phyloP scores from a whole-genome alignment of 192 early-diverging fungal species.

The Coemansia javaensis region DNA sequence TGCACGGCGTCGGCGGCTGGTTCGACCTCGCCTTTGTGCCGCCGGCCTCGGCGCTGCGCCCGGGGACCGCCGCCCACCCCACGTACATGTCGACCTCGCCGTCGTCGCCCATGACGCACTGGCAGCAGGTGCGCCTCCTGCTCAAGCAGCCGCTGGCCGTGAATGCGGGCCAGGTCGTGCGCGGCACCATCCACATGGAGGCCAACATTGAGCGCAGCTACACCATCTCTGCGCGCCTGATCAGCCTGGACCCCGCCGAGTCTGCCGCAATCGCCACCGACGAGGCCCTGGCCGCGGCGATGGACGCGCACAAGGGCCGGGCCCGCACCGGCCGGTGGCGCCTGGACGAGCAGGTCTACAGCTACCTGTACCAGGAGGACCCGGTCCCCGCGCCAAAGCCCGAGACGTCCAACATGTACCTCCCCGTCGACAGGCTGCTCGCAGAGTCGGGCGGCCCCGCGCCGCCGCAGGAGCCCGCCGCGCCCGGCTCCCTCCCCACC shows the following conservation, averaged over 20 bases:
- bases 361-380: slow-evolving; percentile 62
- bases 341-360: slow-evolving; percentile 88
- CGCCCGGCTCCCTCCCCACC: too few relatives aligned
- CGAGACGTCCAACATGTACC: slow-evolving; percentile 34
- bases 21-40: slow-evolving; percentile 86
- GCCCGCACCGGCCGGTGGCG: slow-evolving; percentile 73
- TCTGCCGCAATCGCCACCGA: slow-evolving; percentile 33
- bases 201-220: slow-evolving; percentile 93
- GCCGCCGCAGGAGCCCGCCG: too few relatives aligned
- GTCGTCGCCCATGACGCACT: slow-evolving; percentile 84
- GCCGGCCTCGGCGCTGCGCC: slow-evolving; percentile 33
- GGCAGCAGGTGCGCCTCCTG: slow-evolving; percentile 95
- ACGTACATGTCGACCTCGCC: slow-evolving; percentile 87
- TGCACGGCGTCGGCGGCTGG: slow-evolving; percentile 96
- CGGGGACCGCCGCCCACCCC: slow-evolving; percentile 44
- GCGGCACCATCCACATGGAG: slow-evolving; percentile 79
- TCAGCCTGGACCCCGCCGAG: slow-evolving; percentile 29
- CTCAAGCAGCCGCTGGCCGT: slow-evolving; percentile 91
- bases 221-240: slow-evolving; percentile 71
- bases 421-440: slow-evolving; percentile 32
- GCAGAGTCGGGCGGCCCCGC: slow-evolving; percentile 18
- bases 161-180: slow-evolving; percentile 81
- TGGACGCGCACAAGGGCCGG: slow-evolving; percentile 15
- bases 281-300: slow-evolving; percentile 9
- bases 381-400: slow-evolving; percentile 19